Base-by-base conservation (phyloP, 345 rosid species). In the Camelina neglecta region DNA sequence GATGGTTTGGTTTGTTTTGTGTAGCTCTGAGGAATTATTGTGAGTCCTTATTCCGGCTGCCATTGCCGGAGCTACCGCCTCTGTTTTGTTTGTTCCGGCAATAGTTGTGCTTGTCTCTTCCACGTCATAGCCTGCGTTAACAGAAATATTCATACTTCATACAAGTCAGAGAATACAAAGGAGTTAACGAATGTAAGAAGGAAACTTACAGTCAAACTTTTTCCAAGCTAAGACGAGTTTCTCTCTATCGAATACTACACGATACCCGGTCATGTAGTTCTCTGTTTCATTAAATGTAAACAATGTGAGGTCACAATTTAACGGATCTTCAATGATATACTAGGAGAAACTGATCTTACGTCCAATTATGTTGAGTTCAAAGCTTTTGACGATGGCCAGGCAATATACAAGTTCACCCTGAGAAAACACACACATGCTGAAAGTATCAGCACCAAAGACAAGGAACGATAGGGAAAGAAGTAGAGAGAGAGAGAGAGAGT, bases 191-290 rank as follows among this genome's bases (percentile, higher is more conserved):
- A 50, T 5, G 31, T 49, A 31, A 36, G 15, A 39, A 53, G 59
- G 68, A 56, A 51, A 75, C 93, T 79, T 71, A 90, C 95, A 87
- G 71, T 94, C 81, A 71, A 87, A 85, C 81, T 85, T 85, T 90
- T 86, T 90, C 97, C 96, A 88, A 35, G 95, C 95, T 75, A 89
- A 84, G 48, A 86, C 62, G 13, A 85, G 85, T 54, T 84, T 86
- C 81, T 90, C 95, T 80, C 93, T 79, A 81, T 92, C 91, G 75
- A 94, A 89, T 18, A 90, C 86, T 45, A 90, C 87, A 7, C 85
- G 85, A 79, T 89, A 88, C 51, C 93, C 97, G 0, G 91, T 88
- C 98, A 95, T 95, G 71, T 92, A 89, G 76, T 90, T 90, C 61
- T 94, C 97, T 90, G 96, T 71, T 77, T 18, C 70, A 72, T 59